Percentiles rank a stretch among this genome's conserved stretches.
Evolutionary conservation across 2,329 filamentous ascomycete species (phyloP).

Genomic region (Botrytis deweyae): DNA sequence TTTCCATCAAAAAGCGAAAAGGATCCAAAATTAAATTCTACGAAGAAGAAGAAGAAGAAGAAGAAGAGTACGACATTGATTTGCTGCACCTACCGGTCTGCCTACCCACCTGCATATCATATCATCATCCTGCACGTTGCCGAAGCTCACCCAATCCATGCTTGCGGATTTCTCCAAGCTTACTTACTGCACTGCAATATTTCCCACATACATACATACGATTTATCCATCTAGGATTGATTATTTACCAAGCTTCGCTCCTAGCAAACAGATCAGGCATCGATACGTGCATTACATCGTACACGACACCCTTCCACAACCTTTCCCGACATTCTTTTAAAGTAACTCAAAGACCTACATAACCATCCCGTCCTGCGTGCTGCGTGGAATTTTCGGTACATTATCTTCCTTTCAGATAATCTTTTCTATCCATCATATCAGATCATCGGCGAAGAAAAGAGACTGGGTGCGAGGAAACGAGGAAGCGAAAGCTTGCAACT

Average conservation of each 20-base stretch:
- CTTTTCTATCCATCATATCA: conserved; percentile 7
- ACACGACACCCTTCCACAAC: conserved; percentile 13
- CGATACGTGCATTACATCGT: conserved; percentile 12
- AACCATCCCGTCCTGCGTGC: conserved; percentile 10
- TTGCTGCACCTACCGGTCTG: conserved; percentile 7
- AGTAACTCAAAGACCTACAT: not conserved
- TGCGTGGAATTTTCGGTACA: conserved; percentile 18
- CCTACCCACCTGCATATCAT: conserved; percentile 15
- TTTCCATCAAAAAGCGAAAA: not conserved
- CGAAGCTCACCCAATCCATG: conserved; percentile 14
- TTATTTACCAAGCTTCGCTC: not conserved
- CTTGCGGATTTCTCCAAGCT: not conserved
- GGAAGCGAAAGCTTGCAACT: conserved; percentile 4
- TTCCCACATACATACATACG: not conserved
- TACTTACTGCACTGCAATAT: conserved; percentile 1
- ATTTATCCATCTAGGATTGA: not conserved
- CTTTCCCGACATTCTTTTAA: conserved; percentile 7
- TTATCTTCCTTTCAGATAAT: conserved; percentile 7
- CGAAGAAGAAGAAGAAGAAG: not conserved
- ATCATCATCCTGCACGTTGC: conserved; percentile 14
- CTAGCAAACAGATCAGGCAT: conserved; percentile 10
- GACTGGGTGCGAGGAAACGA: conserved; percentile 8
- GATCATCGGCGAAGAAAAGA: not conserved
- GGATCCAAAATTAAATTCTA: conserved; percentile 4
- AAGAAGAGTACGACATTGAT: not conserved